Conservation (phyloP, 108 stramenopile genomes). For the Cyclotella cryptica region DNA sequence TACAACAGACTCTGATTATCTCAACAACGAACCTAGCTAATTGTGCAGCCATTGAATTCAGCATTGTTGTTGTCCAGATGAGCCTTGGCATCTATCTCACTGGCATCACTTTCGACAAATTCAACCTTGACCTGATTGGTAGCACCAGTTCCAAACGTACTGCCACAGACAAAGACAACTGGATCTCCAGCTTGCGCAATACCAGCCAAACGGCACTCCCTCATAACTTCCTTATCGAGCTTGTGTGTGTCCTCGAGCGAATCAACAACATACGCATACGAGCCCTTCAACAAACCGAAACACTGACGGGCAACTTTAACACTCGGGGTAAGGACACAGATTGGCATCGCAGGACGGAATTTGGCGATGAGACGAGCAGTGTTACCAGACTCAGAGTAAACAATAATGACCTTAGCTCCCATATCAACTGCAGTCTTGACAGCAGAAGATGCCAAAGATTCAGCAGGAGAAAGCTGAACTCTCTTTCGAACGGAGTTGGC, state of each 20-base stretch:
- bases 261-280: constrained; percentile 55
- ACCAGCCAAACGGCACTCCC: constrained; percentile 60
- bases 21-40: not conserved
- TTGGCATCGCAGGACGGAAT: constrained; percentile 65
- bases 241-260: constrained; percentile 65
- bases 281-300: constrained; percentile 65
- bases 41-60: constrained; percentile 45
- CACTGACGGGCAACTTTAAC: constrained; percentile 62
- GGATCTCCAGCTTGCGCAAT: constrained; percentile 72
- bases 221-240: constrained; percentile 66
- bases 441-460: constrained; percentile 93
- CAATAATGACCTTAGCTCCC: constrained; percentile 82
- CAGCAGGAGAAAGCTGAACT: constrained; percentile 62
- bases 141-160: constrained; percentile 41
- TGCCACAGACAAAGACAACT: constrained; percentile 70
- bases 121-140: constrained; percentile 48
- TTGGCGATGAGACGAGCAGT: constrained; percentile 82
- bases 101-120: constrained; percentile 16
- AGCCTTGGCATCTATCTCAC: constrained; percentile 1
- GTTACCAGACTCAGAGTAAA: constrained; percentile 89
- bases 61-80: constrained; percentile 41
- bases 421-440: constrained; percentile 95
- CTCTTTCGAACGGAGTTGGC: constrained; percentile 62
- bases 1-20: not conserved
- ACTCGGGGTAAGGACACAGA: constrained; percentile 62